Conservation (phyloP, 164 flowering plant species). For the Vitis cinerea region DNA sequence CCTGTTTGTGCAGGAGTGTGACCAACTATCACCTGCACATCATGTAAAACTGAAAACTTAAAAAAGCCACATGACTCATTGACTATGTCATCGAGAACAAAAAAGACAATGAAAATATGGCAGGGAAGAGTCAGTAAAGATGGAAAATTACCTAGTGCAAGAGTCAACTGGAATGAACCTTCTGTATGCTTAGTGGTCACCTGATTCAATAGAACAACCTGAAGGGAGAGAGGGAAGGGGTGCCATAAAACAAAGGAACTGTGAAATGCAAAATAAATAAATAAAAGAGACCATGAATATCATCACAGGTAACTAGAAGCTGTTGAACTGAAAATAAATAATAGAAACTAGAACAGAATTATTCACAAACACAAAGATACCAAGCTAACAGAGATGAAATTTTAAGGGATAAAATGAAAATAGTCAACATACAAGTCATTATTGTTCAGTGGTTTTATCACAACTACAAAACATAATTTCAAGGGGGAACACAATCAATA, state of each 20-base stretch:
- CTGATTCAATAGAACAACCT: conserved; percentile 89
- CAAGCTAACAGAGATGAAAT: too few species aligned
- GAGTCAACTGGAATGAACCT: conserved; percentile 82
- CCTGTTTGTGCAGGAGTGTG: conserved; percentile 88
- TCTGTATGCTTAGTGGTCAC: conserved; percentile 73
- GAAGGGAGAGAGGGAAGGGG: conserved; percentile 1
- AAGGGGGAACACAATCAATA: too few species aligned
- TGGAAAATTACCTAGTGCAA: conserved; percentile 71
- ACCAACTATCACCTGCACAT: conserved; percentile 86
- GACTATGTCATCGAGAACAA: background rate
- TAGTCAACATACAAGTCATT: too few species aligned
- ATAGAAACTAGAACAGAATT: background rate
- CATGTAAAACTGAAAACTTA: background rate
- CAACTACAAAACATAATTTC: too few species aligned
- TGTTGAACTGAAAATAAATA: too few species aligned
- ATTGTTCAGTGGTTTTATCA: too few species aligned
- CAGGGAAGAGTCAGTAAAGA: conserved; percentile 7
- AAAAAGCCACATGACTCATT: background rate
- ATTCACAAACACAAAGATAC: background rate
- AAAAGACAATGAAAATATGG: background rate
- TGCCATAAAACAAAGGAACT: background rate
- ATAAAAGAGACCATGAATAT: background rate
- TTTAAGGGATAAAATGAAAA: too few species aligned
- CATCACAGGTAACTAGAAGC: too few species aligned
- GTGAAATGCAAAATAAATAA: background rate